Evolutionary conservation across 2,329 filamentous ascomycete genomes (phyloP).

Genomic region (Blastomyces parvus): DNA sequence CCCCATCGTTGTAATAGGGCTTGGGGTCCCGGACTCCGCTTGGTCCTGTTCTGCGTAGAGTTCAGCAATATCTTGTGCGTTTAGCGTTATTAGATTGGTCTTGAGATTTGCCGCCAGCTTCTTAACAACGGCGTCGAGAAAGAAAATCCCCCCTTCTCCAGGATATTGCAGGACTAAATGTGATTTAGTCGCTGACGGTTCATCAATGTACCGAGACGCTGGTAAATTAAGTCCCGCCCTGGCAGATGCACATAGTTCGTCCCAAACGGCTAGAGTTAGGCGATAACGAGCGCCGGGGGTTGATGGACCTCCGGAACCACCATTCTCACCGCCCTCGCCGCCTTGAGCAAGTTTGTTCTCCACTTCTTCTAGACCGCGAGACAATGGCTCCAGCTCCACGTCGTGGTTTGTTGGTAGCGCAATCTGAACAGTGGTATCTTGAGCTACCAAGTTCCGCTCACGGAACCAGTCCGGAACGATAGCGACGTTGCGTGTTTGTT

Average conservation of each 20-base stretch:
- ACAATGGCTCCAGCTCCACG: constrained; percentile 23
- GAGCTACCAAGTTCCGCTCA: constrained; percentile 27
- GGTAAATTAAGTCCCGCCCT: constrained; percentile 42
- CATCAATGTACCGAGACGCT: constrained; percentile 32
- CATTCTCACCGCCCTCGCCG: constrained; percentile 21
- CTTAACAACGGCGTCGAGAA: constrained; percentile 53
- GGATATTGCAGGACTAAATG: constrained; percentile 53
- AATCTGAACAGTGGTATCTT: constrained; percentile 14
- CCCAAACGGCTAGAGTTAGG: constrained; percentile 34
- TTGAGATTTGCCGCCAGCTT: constrained; percentile 51
- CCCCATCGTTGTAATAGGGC: constrained; percentile 37
- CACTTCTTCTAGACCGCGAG: constrained; percentile 15
- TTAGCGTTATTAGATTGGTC: constrained; percentile 35
- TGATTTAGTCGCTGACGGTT: constrained; percentile 44
- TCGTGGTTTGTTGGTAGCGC: constrained; percentile 17
- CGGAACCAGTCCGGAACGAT: constrained; percentile 32
- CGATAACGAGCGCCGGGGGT: constrained; percentile 20
- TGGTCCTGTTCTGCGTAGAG: constrained; percentile 34
- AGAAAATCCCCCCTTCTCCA: constrained; percentile 44
- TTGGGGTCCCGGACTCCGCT: constrained; percentile 26
- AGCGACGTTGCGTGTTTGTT: constrained; percentile 17
- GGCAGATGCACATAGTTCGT: constrained; percentile 43
- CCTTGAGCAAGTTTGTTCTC: constrained; percentile 18
- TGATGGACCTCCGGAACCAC: constrained; percentile 15
- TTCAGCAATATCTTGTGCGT: constrained; percentile 39